Percentiles rank a stretch among this genome's conserved stretches.
Evolutionary conservation across 345 rosid species (phyloP).

Genomic region (Aethionema arabicum): DNA sequence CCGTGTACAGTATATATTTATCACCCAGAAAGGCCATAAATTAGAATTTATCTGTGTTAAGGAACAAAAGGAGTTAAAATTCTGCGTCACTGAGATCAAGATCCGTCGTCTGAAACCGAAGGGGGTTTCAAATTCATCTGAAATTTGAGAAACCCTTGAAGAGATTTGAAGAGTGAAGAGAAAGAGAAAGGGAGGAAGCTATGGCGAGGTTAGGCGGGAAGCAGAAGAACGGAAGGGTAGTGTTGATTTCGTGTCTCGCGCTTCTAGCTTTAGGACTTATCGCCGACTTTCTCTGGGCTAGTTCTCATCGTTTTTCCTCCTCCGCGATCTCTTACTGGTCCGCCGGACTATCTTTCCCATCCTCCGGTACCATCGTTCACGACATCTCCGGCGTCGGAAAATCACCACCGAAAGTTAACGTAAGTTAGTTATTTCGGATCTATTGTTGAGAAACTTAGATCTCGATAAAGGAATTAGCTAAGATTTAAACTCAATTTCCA

Average conservation of each 20-base stretch:
- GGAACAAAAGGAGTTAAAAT: too few relatives aligned
- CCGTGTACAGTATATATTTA: too few relatives aligned
- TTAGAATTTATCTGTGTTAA: too few relatives aligned
- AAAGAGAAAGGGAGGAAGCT: background rate
- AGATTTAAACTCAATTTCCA: background rate
- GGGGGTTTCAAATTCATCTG: conserved; percentile 15
- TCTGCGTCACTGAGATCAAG: background rate
- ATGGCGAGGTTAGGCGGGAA: conserved; percentile 51
- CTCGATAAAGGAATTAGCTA: background rate
- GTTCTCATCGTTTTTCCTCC: conserved; percentile 52
- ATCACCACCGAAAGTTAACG: background rate
- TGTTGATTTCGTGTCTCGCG: conserved; percentile 42
- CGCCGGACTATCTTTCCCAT: conserved; percentile 22
- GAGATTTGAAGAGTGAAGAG: conserved; percentile 8
- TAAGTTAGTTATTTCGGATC: conserved; percentile 5
- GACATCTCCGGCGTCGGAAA: conserved; percentile 15
- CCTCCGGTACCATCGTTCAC: background rate
- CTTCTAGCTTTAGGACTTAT: conserved; percentile 57
- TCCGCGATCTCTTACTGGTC: conserved; percentile 31
- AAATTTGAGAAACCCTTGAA: conserved; percentile 2
- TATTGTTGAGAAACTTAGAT: conserved; percentile 12
- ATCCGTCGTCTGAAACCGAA: conserved; percentile 4
- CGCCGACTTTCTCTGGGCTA: conserved; percentile 73
- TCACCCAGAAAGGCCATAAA: too few relatives aligned
- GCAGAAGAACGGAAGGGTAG: conserved; percentile 46